Evolutionary conservation across 768 basidiomycete genomes (phyloP).

Genomic region (Mycena haematopus): DNA sequence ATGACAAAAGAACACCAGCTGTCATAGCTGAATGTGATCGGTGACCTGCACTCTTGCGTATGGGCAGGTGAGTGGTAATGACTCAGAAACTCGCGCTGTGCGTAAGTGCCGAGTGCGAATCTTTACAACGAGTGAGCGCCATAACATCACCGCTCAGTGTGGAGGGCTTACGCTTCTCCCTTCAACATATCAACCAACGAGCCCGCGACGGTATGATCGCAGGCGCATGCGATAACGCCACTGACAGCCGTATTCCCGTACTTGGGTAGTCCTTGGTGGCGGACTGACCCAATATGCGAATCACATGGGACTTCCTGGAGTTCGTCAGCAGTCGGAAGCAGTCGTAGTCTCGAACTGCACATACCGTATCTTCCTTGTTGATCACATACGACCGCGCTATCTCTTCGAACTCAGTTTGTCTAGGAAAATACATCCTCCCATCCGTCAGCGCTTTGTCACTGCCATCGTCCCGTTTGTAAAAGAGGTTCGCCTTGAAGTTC

Average conservation of each 20-base stretch:
- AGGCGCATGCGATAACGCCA: constrained; percentile 9
- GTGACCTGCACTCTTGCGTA: neutral
- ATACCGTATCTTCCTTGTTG: constrained; percentile 11
- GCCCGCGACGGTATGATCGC: constrained; percentile 17
- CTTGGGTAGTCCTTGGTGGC: constrained; percentile 5
- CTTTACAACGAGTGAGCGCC: neutral
- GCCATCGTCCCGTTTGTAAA: no score
- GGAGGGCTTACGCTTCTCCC: constrained; percentile 15
- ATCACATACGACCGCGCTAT: constrained; percentile 3
- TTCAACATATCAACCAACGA: constrained; percentile 17
- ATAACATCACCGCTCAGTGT: no score
- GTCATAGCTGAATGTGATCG: constrained; percentile 11
- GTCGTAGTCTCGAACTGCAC: no score
- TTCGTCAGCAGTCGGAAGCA: neutral
- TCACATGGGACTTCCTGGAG: constrained; percentile 12
- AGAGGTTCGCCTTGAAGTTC: no score
- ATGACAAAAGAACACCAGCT: constrained; percentile 18
- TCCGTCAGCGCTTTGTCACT: no score
- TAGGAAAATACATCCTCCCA: no score
- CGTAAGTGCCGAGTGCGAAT: constrained; percentile 15
- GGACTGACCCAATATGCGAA: constrained; percentile 11
- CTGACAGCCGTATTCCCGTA: constrained; percentile 21
- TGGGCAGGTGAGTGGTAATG: constrained; percentile 16
- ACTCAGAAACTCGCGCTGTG: constrained; percentile 11
- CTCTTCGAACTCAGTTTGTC: constrained; percentile 1